phyloP scores from a whole-genome alignment of 2,329 filamentous ascomycete species.

The Paecilomyces formosus region DNA sequence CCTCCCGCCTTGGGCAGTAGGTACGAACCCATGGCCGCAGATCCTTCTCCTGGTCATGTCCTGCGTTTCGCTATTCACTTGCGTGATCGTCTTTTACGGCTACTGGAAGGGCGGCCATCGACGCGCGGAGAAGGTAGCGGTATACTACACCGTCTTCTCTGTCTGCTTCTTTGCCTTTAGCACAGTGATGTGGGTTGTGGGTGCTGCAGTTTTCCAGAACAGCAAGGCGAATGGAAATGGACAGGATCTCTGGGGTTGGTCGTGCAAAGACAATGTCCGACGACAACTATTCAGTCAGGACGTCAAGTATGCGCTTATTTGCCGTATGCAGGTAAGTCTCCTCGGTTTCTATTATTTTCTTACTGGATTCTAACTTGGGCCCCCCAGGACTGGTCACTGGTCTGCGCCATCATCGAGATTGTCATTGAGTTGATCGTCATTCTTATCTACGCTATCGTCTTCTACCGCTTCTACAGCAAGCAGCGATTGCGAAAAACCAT shows the following conservation, averaged over 20 bases:
- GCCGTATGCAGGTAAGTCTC: slow-evolving; percentile 47
- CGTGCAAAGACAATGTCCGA: slow-evolving; percentile 84
- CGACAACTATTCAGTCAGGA: slow-evolving; percentile 69
- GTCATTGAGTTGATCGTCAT: slow-evolving; percentile 89
- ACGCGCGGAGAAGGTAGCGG: slow-evolving; percentile 82
- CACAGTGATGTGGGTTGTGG: slow-evolving; percentile 84
- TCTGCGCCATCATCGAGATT: slow-evolving; percentile 96
- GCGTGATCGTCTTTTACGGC: slow-evolving; percentile 69
- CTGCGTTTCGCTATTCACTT: slow-evolving; percentile 71
- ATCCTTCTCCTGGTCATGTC: slow-evolving; percentile 72
- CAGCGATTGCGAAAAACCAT: slow-evolving; percentile 92
- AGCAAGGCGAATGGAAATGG: slow-evolving; percentile 64
- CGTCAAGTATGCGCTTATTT: slow-evolving; percentile 69
- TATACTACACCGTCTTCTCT: slow-evolving; percentile 93
- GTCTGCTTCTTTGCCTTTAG: slow-evolving; percentile 91
- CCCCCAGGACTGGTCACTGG: slow-evolving; percentile 78
- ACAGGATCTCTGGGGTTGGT: slow-evolving; percentile 96
- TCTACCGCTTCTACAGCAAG: slow-evolving; percentile 97
- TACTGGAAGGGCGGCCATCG: slow-evolving; percentile 86
- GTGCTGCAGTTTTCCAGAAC: slow-evolving; percentile 75
- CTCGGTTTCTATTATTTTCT: not conserved
- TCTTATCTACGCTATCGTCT: slow-evolving; percentile 84
- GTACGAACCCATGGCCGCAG: slow-evolving; percentile 83
- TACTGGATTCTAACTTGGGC: slow-evolving; percentile 6
- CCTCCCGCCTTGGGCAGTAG: slow-evolving; percentile 74